phyloP scores from a whole-genome alignment of 2,329 filamentous ascomycete species.

The Trichoderma sp. region DNA sequence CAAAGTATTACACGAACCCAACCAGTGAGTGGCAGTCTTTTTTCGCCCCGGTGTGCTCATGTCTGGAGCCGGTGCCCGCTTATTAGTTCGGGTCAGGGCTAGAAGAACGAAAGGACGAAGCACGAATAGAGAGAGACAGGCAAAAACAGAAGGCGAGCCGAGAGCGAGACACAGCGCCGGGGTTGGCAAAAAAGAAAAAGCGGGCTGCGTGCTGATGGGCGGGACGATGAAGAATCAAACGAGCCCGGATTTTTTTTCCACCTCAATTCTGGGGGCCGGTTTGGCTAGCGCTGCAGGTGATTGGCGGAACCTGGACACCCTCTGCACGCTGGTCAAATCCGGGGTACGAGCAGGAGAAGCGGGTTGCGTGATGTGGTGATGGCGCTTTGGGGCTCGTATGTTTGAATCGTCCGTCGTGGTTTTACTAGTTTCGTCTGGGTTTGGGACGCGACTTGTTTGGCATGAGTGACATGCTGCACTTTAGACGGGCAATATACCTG shows the following conservation, averaged over 20 bases:
- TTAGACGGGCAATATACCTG: background rate
- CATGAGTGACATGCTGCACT: background rate
- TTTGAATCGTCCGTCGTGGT: background rate
- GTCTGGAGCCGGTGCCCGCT: background rate
- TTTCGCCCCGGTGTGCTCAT: background rate
- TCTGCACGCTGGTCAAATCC: background rate
- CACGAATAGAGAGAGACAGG: background rate
- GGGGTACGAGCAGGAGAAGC: background rate
- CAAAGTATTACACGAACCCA: background rate
- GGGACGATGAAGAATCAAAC: background rate
- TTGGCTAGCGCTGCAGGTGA: background rate
- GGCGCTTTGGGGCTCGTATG: background rate
- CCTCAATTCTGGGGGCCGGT: background rate
- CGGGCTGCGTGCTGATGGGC: background rate
- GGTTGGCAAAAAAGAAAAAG: background rate
- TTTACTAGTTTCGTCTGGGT: background rate
- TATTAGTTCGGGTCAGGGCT: background rate
- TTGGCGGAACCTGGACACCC: conserved; percentile 3
- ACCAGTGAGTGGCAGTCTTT: background rate
- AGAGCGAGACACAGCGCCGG: background rate
- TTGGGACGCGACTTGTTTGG: background rate
- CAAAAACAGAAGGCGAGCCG: background rate
- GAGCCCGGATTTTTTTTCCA: background rate
- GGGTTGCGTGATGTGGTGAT: background rate
- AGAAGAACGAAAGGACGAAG: background rate